Evolutionary conservation across 441 rosid species (phyloP).

Genomic region (Pelargonium australe): DNA sequence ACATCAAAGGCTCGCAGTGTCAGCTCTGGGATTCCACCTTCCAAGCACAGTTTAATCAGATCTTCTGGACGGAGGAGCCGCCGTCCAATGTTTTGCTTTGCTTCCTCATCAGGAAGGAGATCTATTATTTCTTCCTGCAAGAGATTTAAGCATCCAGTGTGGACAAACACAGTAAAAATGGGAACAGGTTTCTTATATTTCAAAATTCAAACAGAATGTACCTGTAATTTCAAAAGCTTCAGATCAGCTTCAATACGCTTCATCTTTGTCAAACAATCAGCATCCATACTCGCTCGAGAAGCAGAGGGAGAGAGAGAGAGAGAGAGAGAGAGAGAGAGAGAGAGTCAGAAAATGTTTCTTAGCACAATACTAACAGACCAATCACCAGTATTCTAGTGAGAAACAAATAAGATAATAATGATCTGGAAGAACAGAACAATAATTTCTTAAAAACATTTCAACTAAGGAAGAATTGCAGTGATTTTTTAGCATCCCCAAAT

Average conservation of each 20-base stretch:
- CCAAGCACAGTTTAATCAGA: conserved; percentile 63
- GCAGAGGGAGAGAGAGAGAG: background rate
- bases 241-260: conserved; percentile 81
- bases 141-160: conserved; percentile 11
- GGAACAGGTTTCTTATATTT: background rate
- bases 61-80: conserved; percentile 60
- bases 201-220: conserved; percentile 19
- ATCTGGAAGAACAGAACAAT: background rate
- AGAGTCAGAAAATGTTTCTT: background rate
- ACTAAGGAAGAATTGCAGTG: background rate
- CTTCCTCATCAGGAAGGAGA: conserved; percentile 33
- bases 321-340: too few species aligned
- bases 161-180: background rate
- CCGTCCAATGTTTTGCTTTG: conserved; percentile 29
- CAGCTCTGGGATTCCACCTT: conserved; percentile 41
- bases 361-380: background rate
- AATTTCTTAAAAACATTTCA: background rate
- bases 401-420: background rate
- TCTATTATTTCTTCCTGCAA: conserved; percentile 60
- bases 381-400: background rate
- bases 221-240: conserved; percentile 87
- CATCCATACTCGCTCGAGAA: conserved; percentile 35
- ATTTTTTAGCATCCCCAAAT: background rate
- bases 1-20: conserved; percentile 66
- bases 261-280: conserved; percentile 42